A percentile compares a stretch with the other conserved stretches of the same genome.
These are phyloP conservation scores for Aspergillus costaricaensis DNA, from an alignment of 2,329 filamentous ascomycete genomes.

Conservation along the genomic window DNA sequence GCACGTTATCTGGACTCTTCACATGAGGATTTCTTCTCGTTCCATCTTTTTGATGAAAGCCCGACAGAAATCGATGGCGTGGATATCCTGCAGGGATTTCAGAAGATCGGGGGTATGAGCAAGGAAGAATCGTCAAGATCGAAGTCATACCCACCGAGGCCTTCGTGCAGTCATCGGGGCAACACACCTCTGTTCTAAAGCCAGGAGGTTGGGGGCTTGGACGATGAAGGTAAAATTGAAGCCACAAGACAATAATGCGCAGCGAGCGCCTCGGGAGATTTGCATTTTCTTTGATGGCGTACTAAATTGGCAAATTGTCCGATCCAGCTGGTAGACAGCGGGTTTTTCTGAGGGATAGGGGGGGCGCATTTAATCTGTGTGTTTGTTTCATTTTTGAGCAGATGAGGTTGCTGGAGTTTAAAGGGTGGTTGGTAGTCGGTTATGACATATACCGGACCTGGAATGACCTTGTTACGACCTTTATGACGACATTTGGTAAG, in stretches of 20 bases:
- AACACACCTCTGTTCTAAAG: constrained; percentile 38
- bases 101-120: constrained; percentile 47
- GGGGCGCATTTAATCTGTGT: constrained; percentile 1
- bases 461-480: constrained; percentile 39
- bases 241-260: background rate
- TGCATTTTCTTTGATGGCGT: background rate
- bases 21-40: constrained; percentile 51
- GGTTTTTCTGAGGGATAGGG: background rate
- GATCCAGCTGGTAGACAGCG: constrained; percentile 1
- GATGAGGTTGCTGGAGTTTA: constrained; percentile 32
- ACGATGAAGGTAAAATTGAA: no score
- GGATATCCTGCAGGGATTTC: constrained; percentile 51
- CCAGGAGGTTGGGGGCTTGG: background rate
- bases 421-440: constrained; percentile 24
- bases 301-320: background rate
- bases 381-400: constrained; percentile 17
- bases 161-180: constrained; percentile 35
- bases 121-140: constrained; percentile 38
- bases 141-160: constrained; percentile 32
- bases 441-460: constrained; percentile 30
- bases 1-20: constrained; percentile 38
- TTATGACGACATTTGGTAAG: constrained; percentile 40
- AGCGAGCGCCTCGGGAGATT: background rate
- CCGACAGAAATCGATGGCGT: constrained; percentile 47
- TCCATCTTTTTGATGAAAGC: constrained; percentile 49